phyloP scores from a whole-genome alignment of 257 asterid genomes.

The Solanum ossicruentum region DNA sequence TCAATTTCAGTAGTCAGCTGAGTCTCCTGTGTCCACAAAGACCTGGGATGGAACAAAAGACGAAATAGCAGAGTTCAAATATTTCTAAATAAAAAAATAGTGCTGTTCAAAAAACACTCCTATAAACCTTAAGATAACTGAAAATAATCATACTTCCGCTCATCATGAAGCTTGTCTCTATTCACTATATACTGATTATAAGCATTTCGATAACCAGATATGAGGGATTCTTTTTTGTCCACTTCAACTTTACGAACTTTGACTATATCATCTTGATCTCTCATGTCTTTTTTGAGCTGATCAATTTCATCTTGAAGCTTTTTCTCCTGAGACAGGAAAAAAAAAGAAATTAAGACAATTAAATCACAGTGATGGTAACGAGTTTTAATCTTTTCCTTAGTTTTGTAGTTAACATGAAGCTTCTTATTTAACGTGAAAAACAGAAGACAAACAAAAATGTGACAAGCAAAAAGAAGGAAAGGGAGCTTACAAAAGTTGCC shows the following conservation, averaged over 20 bases:
- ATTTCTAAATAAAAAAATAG: not conserved
- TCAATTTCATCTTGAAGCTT: slow-evolving; percentile 69
- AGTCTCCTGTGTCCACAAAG: slow-evolving; percentile 78
- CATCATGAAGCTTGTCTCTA: slow-evolving; percentile 74
- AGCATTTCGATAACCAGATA: slow-evolving; percentile 70
- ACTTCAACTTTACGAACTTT: slow-evolving; percentile 57
- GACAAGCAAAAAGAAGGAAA: not conserved
- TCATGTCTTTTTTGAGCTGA: slow-evolving; percentile 61
- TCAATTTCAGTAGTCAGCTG: slow-evolving; percentile 70
- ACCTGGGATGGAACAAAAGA: slow-evolving; percentile 27
- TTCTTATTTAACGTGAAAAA: not conserved
- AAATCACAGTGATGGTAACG: not conserved
- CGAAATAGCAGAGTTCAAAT: slow-evolving; percentile 9
- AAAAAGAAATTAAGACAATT: not conserved
- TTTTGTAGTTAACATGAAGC: not conserved
- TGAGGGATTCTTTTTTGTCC: slow-evolving; percentile 39
- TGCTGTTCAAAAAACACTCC: not conserved
- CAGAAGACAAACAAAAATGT: not conserved
- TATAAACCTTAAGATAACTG: slow-evolving; percentile 1
- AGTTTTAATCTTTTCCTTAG: not conserved
- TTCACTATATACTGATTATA: slow-evolving; percentile 52
- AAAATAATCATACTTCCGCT: slow-evolving; percentile 60
- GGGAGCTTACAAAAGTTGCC: not conserved
- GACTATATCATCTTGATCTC: slow-evolving; percentile 55
- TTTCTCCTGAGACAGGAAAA: slow-evolving; percentile 38